Evolutionary conservation across 148 eudicot species (phyloP).

Genomic region (Heliamphora exappendiculata): DNA sequence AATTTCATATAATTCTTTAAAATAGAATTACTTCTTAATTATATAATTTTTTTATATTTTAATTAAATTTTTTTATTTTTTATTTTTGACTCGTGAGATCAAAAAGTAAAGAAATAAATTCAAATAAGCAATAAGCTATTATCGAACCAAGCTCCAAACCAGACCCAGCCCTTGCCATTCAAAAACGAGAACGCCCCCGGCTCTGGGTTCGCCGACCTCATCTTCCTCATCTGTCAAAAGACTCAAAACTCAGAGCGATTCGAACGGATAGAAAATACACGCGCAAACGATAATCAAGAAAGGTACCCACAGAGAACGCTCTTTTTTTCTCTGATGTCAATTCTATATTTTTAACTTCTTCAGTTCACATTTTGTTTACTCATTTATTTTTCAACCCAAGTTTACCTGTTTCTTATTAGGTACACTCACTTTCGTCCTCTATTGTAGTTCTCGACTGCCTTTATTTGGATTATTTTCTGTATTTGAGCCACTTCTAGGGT

Average conservation of each 20-base stretch:
- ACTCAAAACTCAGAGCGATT: neutral
- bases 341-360: neutral
- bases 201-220: neutral
- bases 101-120: no score
- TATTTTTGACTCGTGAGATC: no score
- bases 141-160: neutral
- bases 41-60: no score
- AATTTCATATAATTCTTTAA: no score
- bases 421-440: neutral
- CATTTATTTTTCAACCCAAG: neutral
- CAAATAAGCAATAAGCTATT: no score
- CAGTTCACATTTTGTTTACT: neutral
- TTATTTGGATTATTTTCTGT: neutral
- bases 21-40: no score
- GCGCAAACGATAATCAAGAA: neutral
- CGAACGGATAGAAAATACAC: neutral
- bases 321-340: no score
- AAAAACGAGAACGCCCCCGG: neutral
- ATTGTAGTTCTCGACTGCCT: neutral
- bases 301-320: neutral
- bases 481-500: neutral
- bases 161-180: neutral
- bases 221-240: constrained; percentile 1
- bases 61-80: no score
- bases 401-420: neutral